These are phyloP conservation scores for Clohesyomyces aquaticus DNA, from an alignment of 495 filamentous ascomycete species.

Conservation along the genomic window DNA sequence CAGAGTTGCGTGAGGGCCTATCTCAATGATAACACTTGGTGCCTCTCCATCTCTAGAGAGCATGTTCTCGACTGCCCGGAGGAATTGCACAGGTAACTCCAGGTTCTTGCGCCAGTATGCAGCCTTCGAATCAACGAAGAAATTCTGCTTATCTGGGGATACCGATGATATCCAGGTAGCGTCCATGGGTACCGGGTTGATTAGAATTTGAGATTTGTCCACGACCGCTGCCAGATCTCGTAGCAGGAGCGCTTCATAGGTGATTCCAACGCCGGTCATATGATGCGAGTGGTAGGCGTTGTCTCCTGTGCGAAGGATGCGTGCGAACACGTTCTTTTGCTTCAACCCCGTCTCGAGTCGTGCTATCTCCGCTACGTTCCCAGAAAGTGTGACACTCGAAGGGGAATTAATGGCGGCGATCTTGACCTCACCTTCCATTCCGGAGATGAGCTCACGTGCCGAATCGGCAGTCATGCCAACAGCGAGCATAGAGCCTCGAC, in stretches of 20 bases:
- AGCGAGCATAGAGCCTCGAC: slow-evolving; percentile 17
- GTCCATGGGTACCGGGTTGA: too few relatives aligned
- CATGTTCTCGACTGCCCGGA: background rate
- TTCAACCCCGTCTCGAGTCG: too few relatives aligned
- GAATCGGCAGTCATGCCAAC: slow-evolving; percentile 5
- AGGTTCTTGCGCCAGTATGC: slow-evolving; percentile 26
- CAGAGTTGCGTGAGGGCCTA: slow-evolving; percentile 33
- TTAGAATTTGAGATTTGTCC: too few relatives aligned
- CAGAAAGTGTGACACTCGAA: slow-evolving; percentile 17
- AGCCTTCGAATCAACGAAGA: background rate
- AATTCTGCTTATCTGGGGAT: background rate
- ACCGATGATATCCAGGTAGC: background rate
- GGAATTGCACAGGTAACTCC: slow-evolving; percentile 22
- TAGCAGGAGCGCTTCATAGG: background rate
- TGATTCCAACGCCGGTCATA: slow-evolving; percentile 3
- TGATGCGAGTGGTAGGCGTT: slow-evolving; percentile 27
- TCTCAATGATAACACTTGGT: slow-evolving; percentile 16
- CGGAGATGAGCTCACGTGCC: background rate
- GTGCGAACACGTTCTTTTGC: slow-evolving; percentile 10
- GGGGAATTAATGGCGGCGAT: slow-evolving; percentile 28
- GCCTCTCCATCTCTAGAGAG: background rate
- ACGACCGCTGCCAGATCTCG: background rate
- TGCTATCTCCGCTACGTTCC: too few relatives aligned
- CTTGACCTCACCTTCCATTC: background rate
- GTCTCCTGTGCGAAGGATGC: slow-evolving; percentile 12